Base-by-base conservation (phyloP, 2,329 filamentous ascomycete species). In the Fusarium citri region DNA sequence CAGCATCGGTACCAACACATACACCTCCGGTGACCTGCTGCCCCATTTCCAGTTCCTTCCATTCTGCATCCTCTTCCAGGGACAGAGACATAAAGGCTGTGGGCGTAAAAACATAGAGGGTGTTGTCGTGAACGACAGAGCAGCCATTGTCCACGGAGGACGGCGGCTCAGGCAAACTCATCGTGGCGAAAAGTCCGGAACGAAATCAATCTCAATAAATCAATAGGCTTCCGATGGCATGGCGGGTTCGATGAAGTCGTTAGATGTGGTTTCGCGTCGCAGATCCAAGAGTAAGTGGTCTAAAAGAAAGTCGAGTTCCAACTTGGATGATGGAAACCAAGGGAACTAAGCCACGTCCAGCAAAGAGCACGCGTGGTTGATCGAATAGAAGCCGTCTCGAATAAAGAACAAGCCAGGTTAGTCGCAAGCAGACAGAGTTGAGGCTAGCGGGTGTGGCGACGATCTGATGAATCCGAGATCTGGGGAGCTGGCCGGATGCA, bases 91-190 rank as follows among this genome's bases (percentile, higher is more conserved):
- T 88, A 74, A 98, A 94, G 28, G 89, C 92, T 48, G 88, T 81
- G 11, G 89, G 81, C 8, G 93, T 93, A 79, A 93, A 97, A 47
- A 92, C 90, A 82, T 97, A 98, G 55, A 98, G 88, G 15, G 90
- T 94, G 79, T 94, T 90, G 77, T 94, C 85, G 83, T 93, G 85
- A 66, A 98, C 87, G 76, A 92, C 88, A 61, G 94, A 94, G 81
- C 95, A 98, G 76, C 93, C 90, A 80, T 91, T 89, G 79, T 89
- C 87, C 78, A 98, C 83, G 68, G 90, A 84, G 77, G 89, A 86
- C 55, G 87, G 83, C 55, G 94, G 94, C 76, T 89, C 82, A 50
- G 94, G 93, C 59, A 91, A 84, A 76, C 89, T 83, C 94, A 97
- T 97, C 55, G 70, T 80, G 75, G 59, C 64, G 30, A 51, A 45